phyloP scores from a whole-genome alignment of 2,329 filamentous ascomycete genomes.

The Ascomycota sp. region DNA sequence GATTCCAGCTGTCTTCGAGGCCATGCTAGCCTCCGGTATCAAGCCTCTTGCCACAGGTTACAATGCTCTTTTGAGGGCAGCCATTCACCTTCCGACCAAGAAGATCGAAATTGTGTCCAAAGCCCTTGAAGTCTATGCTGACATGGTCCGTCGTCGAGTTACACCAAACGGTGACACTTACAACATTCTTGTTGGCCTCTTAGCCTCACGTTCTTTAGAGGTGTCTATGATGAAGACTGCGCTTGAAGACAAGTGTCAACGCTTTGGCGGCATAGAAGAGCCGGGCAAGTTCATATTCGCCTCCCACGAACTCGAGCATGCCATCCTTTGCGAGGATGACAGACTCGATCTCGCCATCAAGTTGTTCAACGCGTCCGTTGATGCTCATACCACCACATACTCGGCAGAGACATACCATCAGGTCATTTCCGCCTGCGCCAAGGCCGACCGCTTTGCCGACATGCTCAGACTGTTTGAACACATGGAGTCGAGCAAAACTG shows the following conservation, averaged over 20 bases:
- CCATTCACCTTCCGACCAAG: slow-evolving; percentile 60
- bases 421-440: slow-evolving; percentile 72
- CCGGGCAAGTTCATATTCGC: slow-evolving; percentile 71
- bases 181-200: slow-evolving; percentile 63
- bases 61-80: slow-evolving; percentile 71
- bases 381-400: slow-evolving; percentile 42
- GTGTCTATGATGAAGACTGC: slow-evolving; percentile 50
- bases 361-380: slow-evolving; percentile 60
- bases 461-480: slow-evolving; percentile 86
- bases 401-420: slow-evolving; percentile 68
- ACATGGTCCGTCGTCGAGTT: slow-evolving; percentile 80
- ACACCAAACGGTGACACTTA: slow-evolving; percentile 71
- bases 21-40: slow-evolving; percentile 65
- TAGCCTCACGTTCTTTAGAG: slow-evolving; percentile 65
- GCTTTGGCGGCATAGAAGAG: slow-evolving; percentile 73
- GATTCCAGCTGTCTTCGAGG: slow-evolving; percentile 79
- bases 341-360: slow-evolving; percentile 69
- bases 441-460: slow-evolving; percentile 58
- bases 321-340: slow-evolving; percentile 72
- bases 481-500: slow-evolving; percentile 61
- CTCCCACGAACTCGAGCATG: slow-evolving; percentile 71
- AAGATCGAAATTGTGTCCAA: slow-evolving; percentile 75
- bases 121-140: slow-evolving; percentile 83
- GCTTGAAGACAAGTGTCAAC: slow-evolving; percentile 62
- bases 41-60: slow-evolving; percentile 73